Conservation (phyloP, 495 filamentous ascomycete species). For the Margaritispora aquatica region DNA sequence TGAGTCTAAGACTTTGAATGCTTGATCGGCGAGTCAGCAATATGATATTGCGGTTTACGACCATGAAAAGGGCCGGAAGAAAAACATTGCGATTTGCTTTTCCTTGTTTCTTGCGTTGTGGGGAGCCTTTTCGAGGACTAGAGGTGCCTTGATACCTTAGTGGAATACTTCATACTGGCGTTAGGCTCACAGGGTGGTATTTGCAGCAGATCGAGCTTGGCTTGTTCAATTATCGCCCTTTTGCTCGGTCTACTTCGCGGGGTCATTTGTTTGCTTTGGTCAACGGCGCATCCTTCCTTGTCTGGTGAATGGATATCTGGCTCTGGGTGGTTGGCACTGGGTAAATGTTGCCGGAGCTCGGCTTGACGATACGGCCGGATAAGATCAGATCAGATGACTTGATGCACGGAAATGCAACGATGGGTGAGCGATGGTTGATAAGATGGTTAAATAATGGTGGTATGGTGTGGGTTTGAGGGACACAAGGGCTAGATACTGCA, state of each 20-base stretch:
- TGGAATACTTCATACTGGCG: background rate
- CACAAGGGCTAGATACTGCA: background rate
- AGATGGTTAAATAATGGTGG: background rate
- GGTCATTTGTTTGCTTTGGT: background rate
- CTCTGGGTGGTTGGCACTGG: no score
- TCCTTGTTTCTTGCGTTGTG: background rate
- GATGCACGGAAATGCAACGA: background rate
- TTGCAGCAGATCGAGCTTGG: background rate
- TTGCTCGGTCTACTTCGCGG: no score
- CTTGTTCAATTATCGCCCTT: background rate
- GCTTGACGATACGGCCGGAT: no score
- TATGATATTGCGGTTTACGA: background rate
- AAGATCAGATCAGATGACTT: no score
- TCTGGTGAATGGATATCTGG: background rate
- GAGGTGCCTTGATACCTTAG: background rate
- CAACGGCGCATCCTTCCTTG: background rate
- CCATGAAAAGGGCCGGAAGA: background rate
- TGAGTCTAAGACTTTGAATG: slow-evolving; percentile 13
- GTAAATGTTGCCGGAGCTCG: no score
- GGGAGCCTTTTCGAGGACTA: background rate
- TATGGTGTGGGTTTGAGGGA: background rate
- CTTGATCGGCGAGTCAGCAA: slow-evolving; percentile 7
- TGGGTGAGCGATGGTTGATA: background rate
- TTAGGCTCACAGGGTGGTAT: background rate
- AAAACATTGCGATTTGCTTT: background rate